Evolutionary conservation across 75 land plant genomes (phyloP).

Genomic region (Sequoiadendron giganteum): DNA sequence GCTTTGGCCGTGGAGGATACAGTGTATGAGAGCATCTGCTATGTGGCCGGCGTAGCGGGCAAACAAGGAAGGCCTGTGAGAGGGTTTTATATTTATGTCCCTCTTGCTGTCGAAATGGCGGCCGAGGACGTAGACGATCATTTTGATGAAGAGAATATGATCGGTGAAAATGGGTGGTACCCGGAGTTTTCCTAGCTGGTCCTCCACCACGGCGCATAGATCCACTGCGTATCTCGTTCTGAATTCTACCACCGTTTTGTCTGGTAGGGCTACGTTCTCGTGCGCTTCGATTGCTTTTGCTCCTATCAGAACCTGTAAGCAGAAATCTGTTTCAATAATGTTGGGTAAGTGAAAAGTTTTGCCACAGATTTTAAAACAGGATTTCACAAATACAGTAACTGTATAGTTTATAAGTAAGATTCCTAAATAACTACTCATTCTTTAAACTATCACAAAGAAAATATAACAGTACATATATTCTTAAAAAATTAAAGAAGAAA

Average conservation of each 20-base stretch:
- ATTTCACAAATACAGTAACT: too few relatives aligned
- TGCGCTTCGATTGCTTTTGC: background rate
- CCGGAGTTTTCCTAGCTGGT: background rate
- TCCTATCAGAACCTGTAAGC: background rate
- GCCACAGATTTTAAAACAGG: too few relatives aligned
- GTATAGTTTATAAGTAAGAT: too few relatives aligned
- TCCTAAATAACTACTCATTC: too few relatives aligned
- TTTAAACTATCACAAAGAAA: too few relatives aligned
- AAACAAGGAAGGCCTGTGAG: background rate
- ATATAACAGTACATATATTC: too few relatives aligned
- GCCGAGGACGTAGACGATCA: background rate
- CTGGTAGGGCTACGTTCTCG: background rate
- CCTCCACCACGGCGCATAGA: background rate
- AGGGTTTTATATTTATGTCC: background rate
- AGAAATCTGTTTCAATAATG: background rate
- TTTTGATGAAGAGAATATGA: background rate
- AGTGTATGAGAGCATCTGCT: background rate
- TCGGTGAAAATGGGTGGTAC: background rate
- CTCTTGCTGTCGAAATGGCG: background rate
- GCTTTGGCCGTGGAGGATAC: background rate
- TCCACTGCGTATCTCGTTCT: background rate
- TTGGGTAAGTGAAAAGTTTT: too few relatives aligned
- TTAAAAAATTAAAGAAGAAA: too few relatives aligned
- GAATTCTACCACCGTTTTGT: background rate
- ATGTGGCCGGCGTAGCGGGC: background rate